Evolutionary conservation across 2,329 filamentous ascomycete species (phyloP).

Genomic region (Aspergillus arachidicola): DNA sequence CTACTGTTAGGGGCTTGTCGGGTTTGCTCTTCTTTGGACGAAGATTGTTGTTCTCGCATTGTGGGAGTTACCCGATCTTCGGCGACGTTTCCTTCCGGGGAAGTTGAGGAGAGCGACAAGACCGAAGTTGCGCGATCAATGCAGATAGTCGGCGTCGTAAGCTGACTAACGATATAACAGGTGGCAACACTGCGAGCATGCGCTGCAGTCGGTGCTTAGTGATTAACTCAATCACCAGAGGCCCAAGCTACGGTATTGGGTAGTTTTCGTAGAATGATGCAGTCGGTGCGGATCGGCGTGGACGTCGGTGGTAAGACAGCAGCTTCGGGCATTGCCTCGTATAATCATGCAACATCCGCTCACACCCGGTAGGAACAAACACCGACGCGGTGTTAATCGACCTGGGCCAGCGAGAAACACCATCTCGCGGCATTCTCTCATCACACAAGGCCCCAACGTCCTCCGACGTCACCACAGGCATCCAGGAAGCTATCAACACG

Average conservation of each 20-base stretch:
- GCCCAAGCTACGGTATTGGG: background rate
- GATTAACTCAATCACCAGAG: too few relatives aligned
- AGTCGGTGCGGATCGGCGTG: conserved; percentile 19
- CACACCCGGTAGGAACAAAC: conserved; percentile 34
- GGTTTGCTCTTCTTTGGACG: background rate
- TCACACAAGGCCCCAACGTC: conserved; percentile 44
- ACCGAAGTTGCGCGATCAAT: too few relatives aligned
- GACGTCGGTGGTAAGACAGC: conserved; percentile 21
- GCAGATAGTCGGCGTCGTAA: too few relatives aligned
- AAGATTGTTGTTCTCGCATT: too few relatives aligned
- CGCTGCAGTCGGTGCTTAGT: too few relatives aligned
- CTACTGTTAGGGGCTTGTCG: background rate
- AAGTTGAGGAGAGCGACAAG: background rate
- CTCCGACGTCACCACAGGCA: conserved; percentile 46
- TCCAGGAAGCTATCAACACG: conserved; percentile 25
- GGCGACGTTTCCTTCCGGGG: background rate
- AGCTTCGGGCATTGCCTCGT: too few relatives aligned
- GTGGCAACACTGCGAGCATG: too few relatives aligned
- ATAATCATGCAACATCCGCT: background rate
- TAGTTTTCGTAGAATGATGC: background rate
- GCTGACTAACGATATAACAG: too few relatives aligned
- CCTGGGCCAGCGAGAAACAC: conserved; percentile 10
- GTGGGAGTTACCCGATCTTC: background rate
- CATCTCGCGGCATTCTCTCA: conserved; percentile 29
- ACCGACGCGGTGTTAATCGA: conserved; percentile 38